phyloP scores from a whole-genome alignment of 2,329 filamentous ascomycete species.

The Fonsecaea pedrosoi region DNA sequence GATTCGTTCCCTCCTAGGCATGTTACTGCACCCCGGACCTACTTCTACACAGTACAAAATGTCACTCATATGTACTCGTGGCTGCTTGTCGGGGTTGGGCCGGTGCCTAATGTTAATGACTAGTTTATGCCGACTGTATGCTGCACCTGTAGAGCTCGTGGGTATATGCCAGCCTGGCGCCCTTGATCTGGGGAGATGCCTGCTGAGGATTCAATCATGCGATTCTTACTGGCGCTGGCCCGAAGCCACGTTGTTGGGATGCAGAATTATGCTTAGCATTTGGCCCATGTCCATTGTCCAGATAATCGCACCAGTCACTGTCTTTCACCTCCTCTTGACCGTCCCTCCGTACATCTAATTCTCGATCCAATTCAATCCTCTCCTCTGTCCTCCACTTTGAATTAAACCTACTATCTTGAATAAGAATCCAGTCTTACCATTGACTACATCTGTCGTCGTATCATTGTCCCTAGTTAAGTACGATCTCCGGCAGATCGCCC shows the following conservation, averaged over 20 bases:
- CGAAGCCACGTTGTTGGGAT: not conserved
- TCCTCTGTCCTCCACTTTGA: not conserved
- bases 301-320: not conserved
- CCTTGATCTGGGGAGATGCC: not conserved
- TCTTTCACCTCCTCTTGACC: not conserved
- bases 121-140: not conserved
- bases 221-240: constrained; percentile 3
- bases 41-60: too few relatives aligned
- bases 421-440: constrained; percentile 14
- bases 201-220: not conserved
- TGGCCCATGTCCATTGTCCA: not conserved
- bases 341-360: not conserved
- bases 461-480: not conserved
- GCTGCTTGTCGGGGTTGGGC: not conserved
- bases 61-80: not conserved
- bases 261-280: constrained; percentile 5
- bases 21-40: too few relatives aligned
- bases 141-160: not conserved
- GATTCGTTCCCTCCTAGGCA: too few relatives aligned
- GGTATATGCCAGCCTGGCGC: not conserved
- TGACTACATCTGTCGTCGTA: not conserved
- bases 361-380: not conserved
- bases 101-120: not conserved
- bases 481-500: constrained; percentile 13
- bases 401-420: constrained; percentile 3